Evolutionary conservation across 495 filamentous ascomycete genomes (phyloP), one percentile per base, ranked within the genome.

Genomic region (Copromyces sp.): DNA sequence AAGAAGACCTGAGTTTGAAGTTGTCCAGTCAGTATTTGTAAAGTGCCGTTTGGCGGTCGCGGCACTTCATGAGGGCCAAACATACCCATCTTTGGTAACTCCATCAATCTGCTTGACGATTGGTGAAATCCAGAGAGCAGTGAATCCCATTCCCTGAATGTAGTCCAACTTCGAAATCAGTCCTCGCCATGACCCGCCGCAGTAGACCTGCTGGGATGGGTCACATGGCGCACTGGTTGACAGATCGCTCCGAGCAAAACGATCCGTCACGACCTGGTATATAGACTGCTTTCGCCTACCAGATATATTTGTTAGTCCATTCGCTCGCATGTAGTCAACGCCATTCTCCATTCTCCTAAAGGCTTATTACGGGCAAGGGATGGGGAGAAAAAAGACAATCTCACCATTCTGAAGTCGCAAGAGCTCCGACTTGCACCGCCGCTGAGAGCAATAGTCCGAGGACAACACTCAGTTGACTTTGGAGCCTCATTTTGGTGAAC

Each of bases 101-200:
- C 82, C 81, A 4, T 84, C 78, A 17, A 93, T 76, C 71, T 93
- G 87, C 45, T 83, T 80, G 20, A 91, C 91, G 14, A 95, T 83
- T 0, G 92, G 93, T 0, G 90, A 91, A 70, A 94, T 95, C 93
- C 92, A 95, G 68, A 94, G 88, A 32, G 92, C 91, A 45, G 90
- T 91, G 75, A 95, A 94, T 17, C 93, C 92, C 89, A 95, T 91
- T 71, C 84, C 84, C 76, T 93, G 87, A 77, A 95, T 92, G 75
- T 92, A 85, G 79, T 91, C 89, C 40, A 92, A 81, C 72, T 90
- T 85, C 40, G 90, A 86, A 71, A 90, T 89, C 69, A 96, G 87
- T 6, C 93, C 93, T 71, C 83, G 82, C 84, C 88, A 95, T 40
- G 89, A 90, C 11, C 93, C 93, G 53, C 92, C 92, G 73, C 92